These are phyloP conservation scores for Mortierella sp. DNA, from an alignment of 371 early-diverging fungal species.

Conservation along the genomic window DNA sequence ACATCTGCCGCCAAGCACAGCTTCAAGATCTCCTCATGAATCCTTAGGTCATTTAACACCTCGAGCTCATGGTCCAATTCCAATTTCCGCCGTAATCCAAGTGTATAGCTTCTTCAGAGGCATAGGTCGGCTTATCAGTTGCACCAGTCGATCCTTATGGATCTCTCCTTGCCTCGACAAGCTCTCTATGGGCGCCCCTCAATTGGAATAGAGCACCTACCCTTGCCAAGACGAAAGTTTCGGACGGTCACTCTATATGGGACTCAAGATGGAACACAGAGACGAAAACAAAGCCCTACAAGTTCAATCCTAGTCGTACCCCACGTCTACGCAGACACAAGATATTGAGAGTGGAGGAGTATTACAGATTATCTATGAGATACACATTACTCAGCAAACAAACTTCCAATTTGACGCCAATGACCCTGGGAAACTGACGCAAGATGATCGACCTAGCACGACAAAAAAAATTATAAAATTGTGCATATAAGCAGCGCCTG, in stretches of 20 bases:
- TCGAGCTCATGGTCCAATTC: conserved; percentile 21
- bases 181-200: conserved; percentile 6
- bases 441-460: neutral
- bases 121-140: conserved; percentile 17
- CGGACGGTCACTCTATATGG: too few species aligned
- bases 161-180: conserved; percentile 12
- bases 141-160: neutral
- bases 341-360: too few species aligned
- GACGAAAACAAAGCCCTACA: too few species aligned
- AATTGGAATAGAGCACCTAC: conserved; percentile 1
- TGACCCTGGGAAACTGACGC: neutral
- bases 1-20: conserved; percentile 44
- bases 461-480: neutral
- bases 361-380: too few species aligned
- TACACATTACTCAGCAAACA: too few species aligned
- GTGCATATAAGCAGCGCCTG: neutral
- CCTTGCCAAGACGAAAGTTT: neutral
- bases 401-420: neutral
- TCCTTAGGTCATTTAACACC: conserved; percentile 10
- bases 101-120: conserved; percentile 25
- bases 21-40: conserved; percentile 33
- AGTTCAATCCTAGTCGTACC: too few species aligned
- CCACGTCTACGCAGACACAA: too few species aligned
- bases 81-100: conserved; percentile 18
- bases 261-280: too few species aligned